Evolutionary conservation across 805 yeast species (phyloP), one percentile per base, ranked within the genome.

Genomic region (Wickerhamomyces queroliae): DNA sequence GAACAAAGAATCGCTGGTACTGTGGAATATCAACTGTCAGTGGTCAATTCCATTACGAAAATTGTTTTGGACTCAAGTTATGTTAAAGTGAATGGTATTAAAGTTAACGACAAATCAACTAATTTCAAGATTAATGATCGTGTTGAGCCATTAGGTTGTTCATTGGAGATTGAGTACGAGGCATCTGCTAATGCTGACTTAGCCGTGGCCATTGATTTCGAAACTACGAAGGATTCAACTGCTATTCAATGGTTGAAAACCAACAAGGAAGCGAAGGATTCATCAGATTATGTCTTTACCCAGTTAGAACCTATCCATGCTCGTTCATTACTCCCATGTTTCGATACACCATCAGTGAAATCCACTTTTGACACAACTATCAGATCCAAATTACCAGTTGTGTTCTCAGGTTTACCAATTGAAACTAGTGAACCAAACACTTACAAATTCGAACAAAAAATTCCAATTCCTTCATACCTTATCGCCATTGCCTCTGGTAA

Each of bases 291-390:
- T 31, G 69, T 89, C 42, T 89, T 88, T 59, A 86, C 96, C 10
- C 96, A 89, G 63, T 76, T 95, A 56, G 95, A 89, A 64, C 89
- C 96, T 27, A 88, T 85, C 47, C 96, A 89, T 55, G 93, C 95
- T 7, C 73, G 96, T 53, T 76, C 91, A 13, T 69, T 88, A 54
- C 81, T 84, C 64, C 96, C 96, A 8, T 84, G 88, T 52, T 89
- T 89, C 56, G 96, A 89, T 60, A 88, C 96, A 0, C 96, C 96
- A 2, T 72, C 91, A 0, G 72, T 88, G 23, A 89, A 89, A 58
- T 72, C 89, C 2, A 68, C 80, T 1, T 84, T 70, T 53, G 58
- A 64, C 15, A 78, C 81, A 46, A 64, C 63, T 19, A 78, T 84
- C 38, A 70, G 61, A 31, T 84, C 95, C 2, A 72, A 78, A 13